Evolutionary conservation across 1,139 yeast species (phyloP).

Genomic region (Lodderomyces margitis): DNA sequence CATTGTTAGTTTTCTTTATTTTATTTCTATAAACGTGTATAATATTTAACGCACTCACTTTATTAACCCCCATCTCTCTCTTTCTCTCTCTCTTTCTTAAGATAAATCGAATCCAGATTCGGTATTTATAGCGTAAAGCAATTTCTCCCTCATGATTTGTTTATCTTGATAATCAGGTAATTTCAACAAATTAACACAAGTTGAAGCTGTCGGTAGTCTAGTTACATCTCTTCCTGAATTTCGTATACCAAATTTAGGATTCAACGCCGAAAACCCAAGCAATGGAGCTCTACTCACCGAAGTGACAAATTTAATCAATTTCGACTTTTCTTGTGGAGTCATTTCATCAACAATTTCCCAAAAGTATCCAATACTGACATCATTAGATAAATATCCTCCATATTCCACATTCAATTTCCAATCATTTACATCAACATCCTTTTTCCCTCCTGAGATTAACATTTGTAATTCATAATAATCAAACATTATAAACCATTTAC

Average conservation of each 20-base stretch:
- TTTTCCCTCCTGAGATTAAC: slow-evolving; percentile 78
- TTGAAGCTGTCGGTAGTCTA: slow-evolving; percentile 86
- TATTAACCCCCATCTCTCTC: neutral
- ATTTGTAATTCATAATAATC: slow-evolving; percentile 80
- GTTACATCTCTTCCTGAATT: slow-evolving; percentile 55
- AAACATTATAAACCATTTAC: slow-evolving; percentile 80
- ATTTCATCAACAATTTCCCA: slow-evolving; percentile 80
- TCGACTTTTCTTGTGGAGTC: slow-evolving; percentile 55
- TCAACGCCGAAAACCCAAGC: slow-evolving; percentile 72
- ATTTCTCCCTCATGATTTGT: slow-evolving; percentile 53
- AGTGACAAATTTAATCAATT: slow-evolving; percentile 80
- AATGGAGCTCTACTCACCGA: slow-evolving; percentile 91
- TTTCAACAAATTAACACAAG: slow-evolving; percentile 85
- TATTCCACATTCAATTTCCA: slow-evolving; percentile 61
- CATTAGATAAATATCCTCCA: slow-evolving; percentile 63
- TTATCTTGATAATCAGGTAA: slow-evolving; percentile 78
- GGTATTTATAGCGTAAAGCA: slow-evolving; percentile 73
- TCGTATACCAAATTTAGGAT: slow-evolving; percentile 79
- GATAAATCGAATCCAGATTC: slow-evolving; percentile 88
- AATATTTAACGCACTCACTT: slow-evolving; percentile 2
- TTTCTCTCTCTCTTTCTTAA: slow-evolving; percentile 2
- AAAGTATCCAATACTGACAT: slow-evolving; percentile 56
- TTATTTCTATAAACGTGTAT: slow-evolving; percentile 3
- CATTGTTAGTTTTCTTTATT: neutral
- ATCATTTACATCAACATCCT: slow-evolving; percentile 68